These are phyloP conservation scores for Coemansia sp. DNA, from an alignment of 192 early-diverging fungal species.

Conservation along the genomic window DNA sequence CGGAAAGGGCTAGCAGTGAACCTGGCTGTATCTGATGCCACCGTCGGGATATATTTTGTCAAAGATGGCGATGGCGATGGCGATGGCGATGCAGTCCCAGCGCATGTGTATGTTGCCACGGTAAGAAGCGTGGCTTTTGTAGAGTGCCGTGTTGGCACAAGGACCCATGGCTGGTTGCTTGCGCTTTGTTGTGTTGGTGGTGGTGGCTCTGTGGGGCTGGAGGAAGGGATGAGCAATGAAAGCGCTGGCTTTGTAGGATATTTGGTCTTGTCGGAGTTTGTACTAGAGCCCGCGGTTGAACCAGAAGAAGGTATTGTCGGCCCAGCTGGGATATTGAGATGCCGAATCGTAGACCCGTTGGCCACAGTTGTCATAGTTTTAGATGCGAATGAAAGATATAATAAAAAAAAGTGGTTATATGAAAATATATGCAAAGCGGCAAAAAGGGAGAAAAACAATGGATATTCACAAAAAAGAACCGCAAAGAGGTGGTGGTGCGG, in stretches of 20 bases:
- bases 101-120: background rate
- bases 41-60: background rate
- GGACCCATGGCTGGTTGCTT: background rate
- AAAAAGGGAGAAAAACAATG: constrained; percentile 3
- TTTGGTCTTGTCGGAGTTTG: background rate
- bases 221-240: background rate
- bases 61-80: background rate
- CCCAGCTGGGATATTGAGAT: background rate
- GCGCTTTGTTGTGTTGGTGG: background rate
- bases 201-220: background rate
- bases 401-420: background rate
- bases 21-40: background rate
- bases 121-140: constrained; percentile 22
- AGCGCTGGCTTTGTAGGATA: background rate
- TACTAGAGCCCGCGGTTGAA: background rate
- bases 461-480: background rate
- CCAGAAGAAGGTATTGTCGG: background rate
- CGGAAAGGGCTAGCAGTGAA: background rate
- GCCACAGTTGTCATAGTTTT: background rate
- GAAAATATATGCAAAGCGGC: background rate
- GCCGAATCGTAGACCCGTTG: background rate
- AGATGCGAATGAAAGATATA: background rate
- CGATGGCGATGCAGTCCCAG: no score
- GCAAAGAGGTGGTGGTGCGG: background rate
- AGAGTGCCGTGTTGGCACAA: constrained; percentile 2